phyloP scores from a whole-genome alignment of 106 monocot species.

The Dioscorea dumetorum region DNA sequence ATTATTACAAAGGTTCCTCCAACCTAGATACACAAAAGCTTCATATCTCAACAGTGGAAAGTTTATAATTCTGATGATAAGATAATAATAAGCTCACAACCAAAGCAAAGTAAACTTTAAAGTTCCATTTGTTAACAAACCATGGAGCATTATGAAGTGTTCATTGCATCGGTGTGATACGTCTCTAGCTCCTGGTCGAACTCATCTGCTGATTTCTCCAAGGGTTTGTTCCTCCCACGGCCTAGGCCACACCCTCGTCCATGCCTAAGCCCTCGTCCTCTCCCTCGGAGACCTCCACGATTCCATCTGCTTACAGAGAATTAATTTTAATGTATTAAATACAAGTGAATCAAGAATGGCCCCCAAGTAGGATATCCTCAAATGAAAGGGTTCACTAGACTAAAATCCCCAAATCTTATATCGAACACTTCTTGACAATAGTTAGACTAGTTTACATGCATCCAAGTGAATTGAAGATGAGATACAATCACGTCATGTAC shows the following conservation, averaged over 20 bases:
- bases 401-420: not conserved
- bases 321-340: not conserved
- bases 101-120: not conserved
- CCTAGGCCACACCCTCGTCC: conserved; percentile 38
- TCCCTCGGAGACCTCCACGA: conserved; percentile 17
- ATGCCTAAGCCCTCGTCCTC: conserved; percentile 14
- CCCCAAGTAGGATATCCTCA: not conserved
- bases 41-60: not conserved
- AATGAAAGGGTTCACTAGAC: not conserved
- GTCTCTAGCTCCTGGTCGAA: conserved; percentile 64
- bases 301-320: conserved; percentile 6
- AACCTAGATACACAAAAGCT: not conserved
- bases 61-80: not conserved
- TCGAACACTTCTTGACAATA: not conserved
- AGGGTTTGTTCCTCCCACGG: conserved; percentile 27
- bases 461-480: no score
- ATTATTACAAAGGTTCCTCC: not conserved
- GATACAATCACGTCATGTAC: no score
- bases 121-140: not conserved
- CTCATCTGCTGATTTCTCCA: conserved; percentile 46
- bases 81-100: not conserved
- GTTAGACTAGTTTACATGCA: no score
- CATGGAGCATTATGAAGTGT: conserved; percentile 27
- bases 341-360: not conserved
- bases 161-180: conserved; percentile 70